phyloP scores from a whole-genome alignment of 371 early-diverging fungal species.

The Zancudomyces culisetae region DNA sequence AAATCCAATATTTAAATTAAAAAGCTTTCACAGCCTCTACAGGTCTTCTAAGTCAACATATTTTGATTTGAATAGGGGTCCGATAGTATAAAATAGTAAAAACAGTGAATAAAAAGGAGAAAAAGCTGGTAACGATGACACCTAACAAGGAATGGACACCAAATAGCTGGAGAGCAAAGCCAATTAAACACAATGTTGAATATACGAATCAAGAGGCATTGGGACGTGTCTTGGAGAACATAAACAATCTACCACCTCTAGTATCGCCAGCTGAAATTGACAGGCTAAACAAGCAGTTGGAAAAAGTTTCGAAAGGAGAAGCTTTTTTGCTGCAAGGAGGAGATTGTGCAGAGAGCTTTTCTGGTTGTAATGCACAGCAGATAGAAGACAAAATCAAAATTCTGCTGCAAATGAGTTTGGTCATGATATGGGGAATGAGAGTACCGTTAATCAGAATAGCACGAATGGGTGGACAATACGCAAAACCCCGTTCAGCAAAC shows the following conservation, averaged over 20 bases:
- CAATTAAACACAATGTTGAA: constrained; percentile 73
- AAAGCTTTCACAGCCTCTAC: too few relatives aligned
- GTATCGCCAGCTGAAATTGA: constrained; percentile 71
- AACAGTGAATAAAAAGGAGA: neutral
- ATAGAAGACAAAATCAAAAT: constrained; percentile 90
- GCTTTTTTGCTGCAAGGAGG: constrained; percentile 92
- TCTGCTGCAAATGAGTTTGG: constrained; percentile 87
- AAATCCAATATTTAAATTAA: too few relatives aligned
- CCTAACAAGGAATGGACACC: too few relatives aligned
- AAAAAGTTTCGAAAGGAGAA: constrained; percentile 73
- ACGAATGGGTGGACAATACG: constrained; percentile 94
- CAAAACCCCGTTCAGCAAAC: constrained; percentile 86
- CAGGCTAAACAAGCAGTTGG: constrained; percentile 59
- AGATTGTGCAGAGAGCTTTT: constrained; percentile 94
- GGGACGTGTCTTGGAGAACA: constrained; percentile 46
- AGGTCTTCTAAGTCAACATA: too few relatives aligned
- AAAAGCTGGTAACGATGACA: too few relatives aligned
- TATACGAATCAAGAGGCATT: constrained; percentile 61
- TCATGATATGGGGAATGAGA: constrained; percentile 81
- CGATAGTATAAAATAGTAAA: neutral
- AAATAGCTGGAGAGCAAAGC: constrained; percentile 60
- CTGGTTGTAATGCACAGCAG: constrained; percentile 76
- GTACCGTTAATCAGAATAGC: constrained; percentile 87
- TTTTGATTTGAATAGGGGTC: neutral
- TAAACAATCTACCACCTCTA: constrained; percentile 71